Evolutionary conservation across 306 rosid genomes (phyloP), one percentile per base, ranked within the genome.

Genomic region (Morella rubra): DNA sequence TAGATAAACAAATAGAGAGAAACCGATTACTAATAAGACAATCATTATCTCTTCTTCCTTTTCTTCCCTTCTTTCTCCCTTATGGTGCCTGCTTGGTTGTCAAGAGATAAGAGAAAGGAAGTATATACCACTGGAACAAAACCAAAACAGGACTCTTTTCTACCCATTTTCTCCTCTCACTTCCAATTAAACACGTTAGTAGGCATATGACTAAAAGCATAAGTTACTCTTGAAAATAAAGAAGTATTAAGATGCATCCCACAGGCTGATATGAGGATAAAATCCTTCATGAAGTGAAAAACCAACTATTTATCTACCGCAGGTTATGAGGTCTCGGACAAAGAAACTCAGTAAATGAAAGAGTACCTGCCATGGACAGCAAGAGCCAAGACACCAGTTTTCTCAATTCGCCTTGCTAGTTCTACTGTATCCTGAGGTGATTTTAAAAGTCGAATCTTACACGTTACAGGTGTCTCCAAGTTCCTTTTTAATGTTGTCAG

Each of bases 341-440:
- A 61, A 76, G 65, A 69, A 55, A 40, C 24, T 44, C 49, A 50
- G 11, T 5, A 61, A 76, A 42, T 44, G 46, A 58, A 71, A 75
- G 78, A 82, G 74, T 78, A 90, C 97, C 98, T 91, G 84, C 97
- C 98, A 91, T 91, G 98, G 79, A 93, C 92, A 74, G 88, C 92
- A 58, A 93, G 84, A 56, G 98, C 98, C 45, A 95, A 74, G 82
- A 93, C 92, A 75, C 98, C 97, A 83, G 92, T 90, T 82, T 87
- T 93, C 87, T 93, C 97, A 61, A 93, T 91, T 72, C 84, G 82
- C 82, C 90, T 90, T 56, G 96, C 96, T 79, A 93, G 80, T 76
- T 93, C 98, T 76, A 93, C 96, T 0, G 97, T 91, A 76, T 93
- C 91, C 72, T 85, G 85, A 56, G 93, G 73, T 11, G 93, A 86